Conservation (phyloP, 2,329 filamentous ascomycete genomes). For the Aureobasidium mangrovei region DNA sequence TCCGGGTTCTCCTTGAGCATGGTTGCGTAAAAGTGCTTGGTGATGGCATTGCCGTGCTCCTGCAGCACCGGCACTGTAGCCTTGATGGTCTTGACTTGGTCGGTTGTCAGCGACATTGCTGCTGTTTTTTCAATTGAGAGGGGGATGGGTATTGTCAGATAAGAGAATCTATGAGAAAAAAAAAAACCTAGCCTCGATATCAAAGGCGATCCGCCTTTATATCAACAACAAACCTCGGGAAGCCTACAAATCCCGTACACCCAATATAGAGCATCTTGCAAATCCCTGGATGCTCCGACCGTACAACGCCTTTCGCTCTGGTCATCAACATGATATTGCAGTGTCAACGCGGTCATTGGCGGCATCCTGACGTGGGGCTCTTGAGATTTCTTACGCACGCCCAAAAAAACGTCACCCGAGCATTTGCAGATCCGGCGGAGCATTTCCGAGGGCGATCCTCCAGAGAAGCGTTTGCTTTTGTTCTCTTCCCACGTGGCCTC, state of each 20-base stretch:
- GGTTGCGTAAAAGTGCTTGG: constrained; percentile 62
- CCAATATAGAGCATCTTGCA: too few species aligned
- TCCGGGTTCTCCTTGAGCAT: constrained; percentile 58
- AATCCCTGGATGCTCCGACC: neutral
- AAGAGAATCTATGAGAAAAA: neutral
- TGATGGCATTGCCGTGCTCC: constrained; percentile 59
- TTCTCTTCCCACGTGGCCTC: neutral
- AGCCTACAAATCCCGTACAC: too few species aligned
- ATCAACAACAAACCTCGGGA: neutral
- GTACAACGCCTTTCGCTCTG: neutral
- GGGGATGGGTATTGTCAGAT: neutral
- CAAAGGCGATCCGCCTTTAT: neutral
- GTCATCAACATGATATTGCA: neutral
- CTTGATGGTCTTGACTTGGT: constrained; percentile 58
- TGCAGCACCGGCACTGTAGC: constrained; percentile 61
- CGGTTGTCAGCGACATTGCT: constrained; percentile 44
- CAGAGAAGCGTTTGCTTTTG: neutral
- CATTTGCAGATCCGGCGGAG: neutral
- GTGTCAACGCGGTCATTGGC: too few species aligned
- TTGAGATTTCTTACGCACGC: neutral
- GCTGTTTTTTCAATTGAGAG: neutral
- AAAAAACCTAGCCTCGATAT: neutral
- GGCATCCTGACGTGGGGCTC: neutral
- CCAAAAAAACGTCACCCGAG: constrained; percentile 5
- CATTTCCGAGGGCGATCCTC: neutral